Conservation (phyloP, 495 filamentous ascomycete species). For the Physcia stellaris region DNA sequence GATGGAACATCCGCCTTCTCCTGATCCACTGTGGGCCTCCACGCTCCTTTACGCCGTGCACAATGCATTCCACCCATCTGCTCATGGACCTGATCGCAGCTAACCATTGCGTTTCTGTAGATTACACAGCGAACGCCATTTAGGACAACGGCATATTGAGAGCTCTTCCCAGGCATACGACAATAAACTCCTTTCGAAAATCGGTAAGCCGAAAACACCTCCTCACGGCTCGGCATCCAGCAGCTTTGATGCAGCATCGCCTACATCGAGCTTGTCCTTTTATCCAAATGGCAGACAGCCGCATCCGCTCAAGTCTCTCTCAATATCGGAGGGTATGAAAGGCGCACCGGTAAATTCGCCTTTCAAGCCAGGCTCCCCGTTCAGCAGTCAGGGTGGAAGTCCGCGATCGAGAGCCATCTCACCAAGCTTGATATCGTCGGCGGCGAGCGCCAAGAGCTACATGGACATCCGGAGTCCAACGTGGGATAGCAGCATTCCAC, state of each 20-base stretch:
- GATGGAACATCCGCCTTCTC: too few relatives aligned
- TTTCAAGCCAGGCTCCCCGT: slow-evolving; percentile 9
- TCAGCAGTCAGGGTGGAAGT: slow-evolving; percentile 17
- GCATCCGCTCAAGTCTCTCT: slow-evolving; percentile 12
- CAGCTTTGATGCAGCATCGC: slow-evolving; percentile 29
- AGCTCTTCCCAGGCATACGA: slow-evolving; percentile 63
- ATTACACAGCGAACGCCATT: slow-evolving; percentile 44
- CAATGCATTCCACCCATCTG: too few relatives aligned
- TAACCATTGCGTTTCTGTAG: slow-evolving; percentile 19
- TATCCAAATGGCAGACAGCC: slow-evolving; percentile 9
- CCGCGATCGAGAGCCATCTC: slow-evolving; percentile 33
- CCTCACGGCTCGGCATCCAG: slow-evolving; percentile 35
- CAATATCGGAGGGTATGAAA: slow-evolving; percentile 26
- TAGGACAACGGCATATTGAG: slow-evolving; percentile 41
- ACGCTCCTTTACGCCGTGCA: too few relatives aligned
- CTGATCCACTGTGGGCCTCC: too few relatives aligned
- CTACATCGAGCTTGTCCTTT: slow-evolving; percentile 28
- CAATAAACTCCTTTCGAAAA: slow-evolving; percentile 63
- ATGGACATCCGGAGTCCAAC: slow-evolving; percentile 36
- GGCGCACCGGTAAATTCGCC: slow-evolving; percentile 12
- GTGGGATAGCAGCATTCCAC: slow-evolving; percentile 34
- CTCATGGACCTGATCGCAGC: too few relatives aligned
- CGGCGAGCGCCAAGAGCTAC: slow-evolving; percentile 17
- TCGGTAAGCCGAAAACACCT: slow-evolving; percentile 47
- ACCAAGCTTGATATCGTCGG: slow-evolving; percentile 18